These are phyloP conservation scores for Strobilomyces confusus DNA, from an alignment of 768 basidiomycete species.

Conservation along the genomic window DNA sequence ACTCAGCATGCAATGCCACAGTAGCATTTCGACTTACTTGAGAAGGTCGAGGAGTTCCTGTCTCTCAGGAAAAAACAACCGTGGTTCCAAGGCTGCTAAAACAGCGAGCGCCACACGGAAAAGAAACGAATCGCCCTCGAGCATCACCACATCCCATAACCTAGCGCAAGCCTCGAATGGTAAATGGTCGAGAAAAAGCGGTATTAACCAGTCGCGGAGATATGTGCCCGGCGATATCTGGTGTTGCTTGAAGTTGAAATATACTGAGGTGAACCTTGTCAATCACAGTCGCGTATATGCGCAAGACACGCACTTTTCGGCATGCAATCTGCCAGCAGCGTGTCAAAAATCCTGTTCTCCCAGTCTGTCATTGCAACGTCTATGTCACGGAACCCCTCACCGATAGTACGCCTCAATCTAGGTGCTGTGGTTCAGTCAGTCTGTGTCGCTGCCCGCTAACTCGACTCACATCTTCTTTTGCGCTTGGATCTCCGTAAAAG, in stretches of 20 bases:
- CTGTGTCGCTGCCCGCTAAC: constrained; percentile 13
- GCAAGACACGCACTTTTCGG: constrained; percentile 66
- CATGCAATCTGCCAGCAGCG: constrained; percentile 87
- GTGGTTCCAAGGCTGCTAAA: constrained; percentile 76
- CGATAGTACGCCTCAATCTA: constrained; percentile 91
- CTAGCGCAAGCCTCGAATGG: constrained; percentile 89
- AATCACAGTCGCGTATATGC: background rate
- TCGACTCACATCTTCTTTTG: constrained; percentile 74
- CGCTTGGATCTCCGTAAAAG: constrained; percentile 70
- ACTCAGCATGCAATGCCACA: constrained; percentile 12
- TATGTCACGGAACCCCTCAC: constrained; percentile 35
- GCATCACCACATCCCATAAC: constrained; percentile 81
- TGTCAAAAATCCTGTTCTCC: constrained; percentile 77
- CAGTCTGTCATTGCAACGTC: constrained; percentile 11
- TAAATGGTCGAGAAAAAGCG: constrained; percentile 81
- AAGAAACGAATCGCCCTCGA: constrained; percentile 89
- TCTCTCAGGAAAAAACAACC: constrained; percentile 85
- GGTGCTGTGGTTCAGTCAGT: constrained; percentile 24
- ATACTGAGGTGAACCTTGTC: constrained; percentile 47
- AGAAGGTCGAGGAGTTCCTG: constrained; percentile 76
- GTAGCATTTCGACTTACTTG: constrained; percentile 42
- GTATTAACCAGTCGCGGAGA: constrained; percentile 75
- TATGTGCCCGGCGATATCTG: constrained; percentile 86
- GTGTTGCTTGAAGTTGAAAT: constrained; percentile 93
- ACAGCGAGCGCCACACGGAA: constrained; percentile 83